A percentile compares a stretch with the other conserved stretches of the same genome.
Evolutionary conservation across 1,284 basidiomycete species (phyloP).

Genomic region (Pholiota adiposa): DNA sequence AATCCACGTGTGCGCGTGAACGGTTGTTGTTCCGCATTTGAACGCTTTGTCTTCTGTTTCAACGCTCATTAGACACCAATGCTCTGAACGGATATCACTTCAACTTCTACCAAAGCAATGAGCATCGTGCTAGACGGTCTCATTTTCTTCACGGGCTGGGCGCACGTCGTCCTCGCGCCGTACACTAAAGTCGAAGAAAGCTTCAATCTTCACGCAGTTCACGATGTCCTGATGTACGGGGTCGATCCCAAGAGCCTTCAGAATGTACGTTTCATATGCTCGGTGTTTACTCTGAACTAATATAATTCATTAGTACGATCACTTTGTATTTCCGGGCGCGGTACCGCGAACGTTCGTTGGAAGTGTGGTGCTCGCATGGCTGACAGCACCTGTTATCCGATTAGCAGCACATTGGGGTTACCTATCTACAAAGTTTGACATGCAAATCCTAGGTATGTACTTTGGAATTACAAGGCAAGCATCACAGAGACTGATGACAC

Average conservation of each 20-base stretch:
- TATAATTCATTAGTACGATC: constrained; percentile 75
- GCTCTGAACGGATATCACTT: no score
- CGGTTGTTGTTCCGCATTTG: no score
- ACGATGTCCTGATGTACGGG: constrained; percentile 87
- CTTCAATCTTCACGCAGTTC: constrained; percentile 92
- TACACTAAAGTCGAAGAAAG: constrained; percentile 98
- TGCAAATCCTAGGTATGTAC: constrained; percentile 33
- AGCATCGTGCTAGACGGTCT: constrained; percentile 51
- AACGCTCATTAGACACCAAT: no score
- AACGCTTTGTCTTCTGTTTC: no score
- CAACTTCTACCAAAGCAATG: constrained; percentile 23
- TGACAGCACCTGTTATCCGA: constrained; percentile 49
- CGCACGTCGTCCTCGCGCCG: constrained; percentile 79
- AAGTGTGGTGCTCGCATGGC: constrained; percentile 64
- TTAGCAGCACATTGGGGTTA: constrained; percentile 45
- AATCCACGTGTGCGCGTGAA: no score
- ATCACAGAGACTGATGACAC: neutral
- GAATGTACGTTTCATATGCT: constrained; percentile 47
- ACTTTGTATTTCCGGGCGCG: constrained; percentile 86
- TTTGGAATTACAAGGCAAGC: neutral
- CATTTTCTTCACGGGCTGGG: constrained; percentile 59
- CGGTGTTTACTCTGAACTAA: constrained; percentile 12
- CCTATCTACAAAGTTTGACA: constrained; percentile 39
- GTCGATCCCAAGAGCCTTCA: constrained; percentile 44
- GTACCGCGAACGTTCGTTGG: constrained; percentile 90